Conservation (phyloP, 2,329 filamentous ascomycete genomes). For the Neopestalotiopsis rosae region DNA sequence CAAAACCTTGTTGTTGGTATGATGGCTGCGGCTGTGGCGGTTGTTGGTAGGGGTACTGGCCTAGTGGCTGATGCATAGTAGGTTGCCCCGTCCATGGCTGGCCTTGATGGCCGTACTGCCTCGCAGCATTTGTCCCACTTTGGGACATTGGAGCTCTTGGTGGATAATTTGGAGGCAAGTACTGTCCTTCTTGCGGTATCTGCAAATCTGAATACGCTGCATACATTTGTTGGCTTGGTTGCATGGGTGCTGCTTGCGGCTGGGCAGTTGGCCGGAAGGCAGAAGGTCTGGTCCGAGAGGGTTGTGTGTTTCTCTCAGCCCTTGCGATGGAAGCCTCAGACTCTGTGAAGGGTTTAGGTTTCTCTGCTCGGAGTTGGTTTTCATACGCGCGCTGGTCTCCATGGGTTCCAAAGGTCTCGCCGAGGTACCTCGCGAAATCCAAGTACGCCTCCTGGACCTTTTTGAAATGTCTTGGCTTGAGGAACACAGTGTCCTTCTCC, state of each 20-base stretch:
- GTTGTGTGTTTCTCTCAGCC: neutral
- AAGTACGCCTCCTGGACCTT: neutral
- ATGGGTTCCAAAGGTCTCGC: neutral
- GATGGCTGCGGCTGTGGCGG: neutral
- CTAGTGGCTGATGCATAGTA: no score
- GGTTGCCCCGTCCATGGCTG: neutral
- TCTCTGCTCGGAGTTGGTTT: neutral
- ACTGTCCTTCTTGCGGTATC: neutral
- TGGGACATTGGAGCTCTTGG: neutral
- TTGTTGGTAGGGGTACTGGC: neutral
- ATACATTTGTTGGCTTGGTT: neutral
- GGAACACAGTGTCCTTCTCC: conserved; percentile 20
- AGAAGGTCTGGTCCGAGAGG: neutral
- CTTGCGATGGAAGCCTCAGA: neutral
- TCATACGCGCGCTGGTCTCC: neutral
- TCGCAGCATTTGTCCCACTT: neutral
- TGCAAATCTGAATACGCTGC: neutral
- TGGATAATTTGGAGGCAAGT: neutral
- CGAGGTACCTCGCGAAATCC: neutral
- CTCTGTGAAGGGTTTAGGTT: neutral
- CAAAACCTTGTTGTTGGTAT: neutral
- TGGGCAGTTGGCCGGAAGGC: neutral
- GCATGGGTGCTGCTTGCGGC: neutral
- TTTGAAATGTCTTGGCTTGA: neutral
- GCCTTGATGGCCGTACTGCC: neutral